A percentile compares a stretch with the other conserved stretches of the same genome.
Conservation (phyloP, 1,284 basidiomycete genomes). For the Meira miltonrushii region DNA sequence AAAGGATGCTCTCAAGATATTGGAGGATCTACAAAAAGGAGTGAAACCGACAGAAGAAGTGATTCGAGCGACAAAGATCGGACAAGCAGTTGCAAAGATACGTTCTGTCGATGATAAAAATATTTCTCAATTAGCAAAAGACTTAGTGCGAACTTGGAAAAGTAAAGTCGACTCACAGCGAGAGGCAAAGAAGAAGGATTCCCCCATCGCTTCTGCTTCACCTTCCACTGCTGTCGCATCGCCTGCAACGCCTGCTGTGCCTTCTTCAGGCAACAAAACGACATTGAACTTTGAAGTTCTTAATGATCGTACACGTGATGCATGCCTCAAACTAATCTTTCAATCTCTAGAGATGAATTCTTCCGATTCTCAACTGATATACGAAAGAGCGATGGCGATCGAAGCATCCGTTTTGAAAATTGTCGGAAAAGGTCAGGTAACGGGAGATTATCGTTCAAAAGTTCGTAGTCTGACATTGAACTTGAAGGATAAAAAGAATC, state of each 20-base stretch:
- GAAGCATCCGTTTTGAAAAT: slow-evolving; percentile 53
- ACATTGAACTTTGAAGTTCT: slow-evolving; percentile 48
- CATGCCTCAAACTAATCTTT: slow-evolving; percentile 83
- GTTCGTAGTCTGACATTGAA: slow-evolving; percentile 87
- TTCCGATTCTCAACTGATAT: slow-evolving; percentile 28
- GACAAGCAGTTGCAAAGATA: slow-evolving; percentile 85
- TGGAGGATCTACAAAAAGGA: slow-evolving; percentile 70
- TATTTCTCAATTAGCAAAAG: slow-evolving; percentile 79
- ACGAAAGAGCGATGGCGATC: slow-evolving; percentile 54
- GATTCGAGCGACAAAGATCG: slow-evolving; percentile 67
- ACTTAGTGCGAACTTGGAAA: slow-evolving; percentile 64
- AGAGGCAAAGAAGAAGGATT: slow-evolving; percentile 56
- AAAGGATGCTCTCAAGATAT: slow-evolving; percentile 66
- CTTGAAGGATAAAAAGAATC: slow-evolving; percentile 92
- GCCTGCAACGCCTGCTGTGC: slow-evolving; percentile 14
- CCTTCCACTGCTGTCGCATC: slow-evolving; percentile 22
- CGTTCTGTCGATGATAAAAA: slow-evolving; percentile 68
- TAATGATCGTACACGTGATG: slow-evolving; percentile 68
- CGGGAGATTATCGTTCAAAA: slow-evolving; percentile 65
- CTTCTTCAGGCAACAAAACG: slow-evolving; percentile 15
- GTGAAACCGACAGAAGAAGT: slow-evolving; percentile 78
- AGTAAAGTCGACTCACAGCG: slow-evolving; percentile 43
- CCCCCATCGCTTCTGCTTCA: slow-evolving; percentile 19
- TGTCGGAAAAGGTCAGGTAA: slow-evolving; percentile 33
- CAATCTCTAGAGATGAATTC: slow-evolving; percentile 67